Evolutionary conservation across 495 filamentous ascomycete species (phyloP).

Genomic region (Annulohypoxylon bovei): DNA sequence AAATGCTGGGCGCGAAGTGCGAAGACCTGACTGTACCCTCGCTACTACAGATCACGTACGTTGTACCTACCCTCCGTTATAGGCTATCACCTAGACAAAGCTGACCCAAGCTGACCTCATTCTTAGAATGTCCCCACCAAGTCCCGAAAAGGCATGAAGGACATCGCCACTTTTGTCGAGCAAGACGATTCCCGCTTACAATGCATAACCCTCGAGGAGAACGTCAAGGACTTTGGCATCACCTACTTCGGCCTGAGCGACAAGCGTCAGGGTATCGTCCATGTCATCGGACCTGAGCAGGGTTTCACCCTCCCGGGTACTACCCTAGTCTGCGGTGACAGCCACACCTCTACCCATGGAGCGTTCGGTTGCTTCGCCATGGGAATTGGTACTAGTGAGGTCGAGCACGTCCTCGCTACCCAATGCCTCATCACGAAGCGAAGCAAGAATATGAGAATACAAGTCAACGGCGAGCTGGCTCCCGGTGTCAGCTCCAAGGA

Average conservation of each 20-base stretch:
- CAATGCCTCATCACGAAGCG: conserved; percentile 93
- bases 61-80: conserved; percentile 22
- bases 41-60: conserved; percentile 97
- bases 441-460: conserved; percentile 98
- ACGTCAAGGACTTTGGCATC: conserved; percentile 94
- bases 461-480: conserved; percentile 90
- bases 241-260: conserved; percentile 98
- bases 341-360: conserved; percentile 96
- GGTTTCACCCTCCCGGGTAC: conserved; percentile 98
- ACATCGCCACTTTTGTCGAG: conserved; percentile 86
- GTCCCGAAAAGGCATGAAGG: conserved; percentile 89
- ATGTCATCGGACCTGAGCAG: conserved; percentile 99
- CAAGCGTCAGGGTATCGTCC: conserved; percentile 97
- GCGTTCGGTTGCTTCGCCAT: conserved; percentile 96
- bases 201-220: conserved; percentile 94
- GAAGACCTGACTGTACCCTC: conserved; percentile 94
- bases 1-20: conserved; percentile 85
- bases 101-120: conserved; percentile 1
- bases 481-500: conserved; percentile 96
- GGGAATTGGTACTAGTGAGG: conserved; percentile 97
- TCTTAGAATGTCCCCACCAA: conserved; percentile 86
- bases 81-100: neutral
- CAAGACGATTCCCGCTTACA: conserved; percentile 93
- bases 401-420: conserved; percentile 97
- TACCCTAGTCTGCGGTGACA: conserved; percentile 97